These are phyloP conservation scores for Lepidium sativum DNA, from an alignment of 345 rosid genomes.

Conservation along the genomic window DNA sequence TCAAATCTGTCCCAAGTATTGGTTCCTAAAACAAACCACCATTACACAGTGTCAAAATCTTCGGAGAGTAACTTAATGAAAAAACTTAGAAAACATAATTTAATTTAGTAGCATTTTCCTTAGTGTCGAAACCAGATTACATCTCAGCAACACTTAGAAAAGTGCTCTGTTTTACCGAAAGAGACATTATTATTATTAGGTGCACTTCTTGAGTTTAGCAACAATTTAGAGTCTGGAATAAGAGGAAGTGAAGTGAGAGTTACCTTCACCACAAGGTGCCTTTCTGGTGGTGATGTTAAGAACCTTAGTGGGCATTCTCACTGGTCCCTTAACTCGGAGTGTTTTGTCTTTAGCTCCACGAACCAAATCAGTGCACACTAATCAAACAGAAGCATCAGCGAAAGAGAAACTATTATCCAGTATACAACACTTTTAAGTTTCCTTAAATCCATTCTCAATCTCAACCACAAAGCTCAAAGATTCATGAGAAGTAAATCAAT, in stretches of 20 bases:
- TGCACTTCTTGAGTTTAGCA: background rate
- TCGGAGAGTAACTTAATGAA: background rate
- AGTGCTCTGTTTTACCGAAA: background rate
- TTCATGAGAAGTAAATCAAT: background rate
- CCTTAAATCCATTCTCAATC: background rate
- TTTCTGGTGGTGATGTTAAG: slow-evolving; percentile 54
- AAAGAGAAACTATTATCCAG: background rate
- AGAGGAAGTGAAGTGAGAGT: background rate
- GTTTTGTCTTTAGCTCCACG: slow-evolving; percentile 57
- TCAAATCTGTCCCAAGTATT: slow-evolving; percentile 55
- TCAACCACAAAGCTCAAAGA: background rate
- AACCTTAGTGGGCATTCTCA: slow-evolving; percentile 58
- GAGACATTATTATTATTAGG: background rate
- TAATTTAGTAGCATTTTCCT: background rate
- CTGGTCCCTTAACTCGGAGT: slow-evolving; percentile 50
- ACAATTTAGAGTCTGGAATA: background rate
- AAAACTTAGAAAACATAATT: background rate
- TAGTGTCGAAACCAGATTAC: background rate
- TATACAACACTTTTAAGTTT: background rate
- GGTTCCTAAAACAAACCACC: slow-evolving; percentile 30
- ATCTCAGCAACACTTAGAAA: background rate
- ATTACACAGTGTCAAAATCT: background rate
- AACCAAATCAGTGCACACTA: slow-evolving; percentile 50
- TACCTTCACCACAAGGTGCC: slow-evolving; percentile 66
- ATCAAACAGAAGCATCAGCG: background rate